These are phyloP conservation scores for Amborella trichopoda DNA, from an alignment of 164 flowering plant species.

Conservation along the genomic window DNA sequence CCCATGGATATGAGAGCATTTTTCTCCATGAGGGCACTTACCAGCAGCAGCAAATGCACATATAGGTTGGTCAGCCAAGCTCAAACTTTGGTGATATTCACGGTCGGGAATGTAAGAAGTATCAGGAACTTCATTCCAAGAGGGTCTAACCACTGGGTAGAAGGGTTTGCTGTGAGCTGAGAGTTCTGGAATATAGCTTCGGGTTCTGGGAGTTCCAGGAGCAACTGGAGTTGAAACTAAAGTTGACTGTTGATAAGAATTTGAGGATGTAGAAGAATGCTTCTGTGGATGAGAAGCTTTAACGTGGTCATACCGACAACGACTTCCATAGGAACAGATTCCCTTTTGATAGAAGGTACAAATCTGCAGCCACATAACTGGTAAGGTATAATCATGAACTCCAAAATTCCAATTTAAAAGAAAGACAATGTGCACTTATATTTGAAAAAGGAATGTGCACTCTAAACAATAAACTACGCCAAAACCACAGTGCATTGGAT, in stretches of 20 bases:
- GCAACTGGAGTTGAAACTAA: conserved; percentile 16
- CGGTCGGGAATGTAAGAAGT: conserved; percentile 12
- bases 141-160: conserved; percentile 16
- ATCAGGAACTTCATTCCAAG: conserved; percentile 30
- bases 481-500: too few species aligned
- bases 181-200: conserved; percentile 15
- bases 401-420: too few species aligned
- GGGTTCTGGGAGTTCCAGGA: conserved; percentile 9
- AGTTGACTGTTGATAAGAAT: conserved; percentile 12
- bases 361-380: conserved; percentile 28
- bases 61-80: conserved; percentile 33
- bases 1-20: conserved; percentile 84
- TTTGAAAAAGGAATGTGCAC: too few species aligned
- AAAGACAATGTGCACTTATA: too few species aligned
- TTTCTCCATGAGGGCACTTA: conserved; percentile 76
- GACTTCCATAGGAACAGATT: conserved; percentile 72
- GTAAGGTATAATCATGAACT: too few species aligned
- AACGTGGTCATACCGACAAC: conserved; percentile 93
- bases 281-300: conserved; percentile 34
- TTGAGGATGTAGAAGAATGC: conserved; percentile 36
- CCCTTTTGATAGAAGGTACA: conserved; percentile 94
- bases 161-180: conserved; percentile 24
- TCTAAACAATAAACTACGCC: too few species aligned
- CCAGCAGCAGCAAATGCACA: conserved; percentile 97
- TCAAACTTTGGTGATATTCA: conserved; percentile 14